phyloP scores from a whole-genome alignment of 2,329 filamentous ascomycete species.

The Triangularia setosa region DNA sequence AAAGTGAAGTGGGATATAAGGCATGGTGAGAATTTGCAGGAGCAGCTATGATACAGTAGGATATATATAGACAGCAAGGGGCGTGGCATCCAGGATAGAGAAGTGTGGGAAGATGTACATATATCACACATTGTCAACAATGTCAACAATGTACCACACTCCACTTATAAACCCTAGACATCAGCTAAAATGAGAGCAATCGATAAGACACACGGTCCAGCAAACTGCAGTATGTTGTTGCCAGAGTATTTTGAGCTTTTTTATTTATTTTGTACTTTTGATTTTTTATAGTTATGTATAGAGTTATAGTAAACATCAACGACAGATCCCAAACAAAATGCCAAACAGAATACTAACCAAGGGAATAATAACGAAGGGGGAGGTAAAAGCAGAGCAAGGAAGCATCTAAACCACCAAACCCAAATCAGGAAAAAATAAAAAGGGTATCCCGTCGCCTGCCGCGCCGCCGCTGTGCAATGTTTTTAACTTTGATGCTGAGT shows the following conservation, averaged over 20 bases:
- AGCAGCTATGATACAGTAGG: no score
- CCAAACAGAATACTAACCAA: not conserved
- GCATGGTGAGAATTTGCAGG: no score
- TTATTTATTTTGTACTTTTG: not conserved
- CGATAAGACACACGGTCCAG: no score
- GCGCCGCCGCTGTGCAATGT: not conserved
- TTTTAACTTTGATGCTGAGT: not conserved
- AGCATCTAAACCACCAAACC: constrained; percentile 1
- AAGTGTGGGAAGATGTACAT: no score
- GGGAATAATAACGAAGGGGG: not conserved
- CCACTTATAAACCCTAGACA: no score
- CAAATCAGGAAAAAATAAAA: not conserved
- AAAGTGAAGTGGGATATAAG: no score
- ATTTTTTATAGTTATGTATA: not conserved
- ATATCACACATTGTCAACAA: no score
- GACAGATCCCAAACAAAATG: not conserved
- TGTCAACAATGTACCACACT: no score
- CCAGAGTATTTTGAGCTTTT: constrained; percentile 7
- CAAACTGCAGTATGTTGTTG: no score
- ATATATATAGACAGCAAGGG: no score
- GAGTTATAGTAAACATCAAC: not conserved
- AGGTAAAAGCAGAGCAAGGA: not conserved
- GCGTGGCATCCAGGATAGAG: no score
- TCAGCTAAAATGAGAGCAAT: not conserved
- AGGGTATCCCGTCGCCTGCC: not conserved